Percentiles rank a stretch among this genome's conserved stretches.
Evolutionary conservation across 306 rosid genomes (phyloP).

Genomic region (Citrullus amarus): DNA sequence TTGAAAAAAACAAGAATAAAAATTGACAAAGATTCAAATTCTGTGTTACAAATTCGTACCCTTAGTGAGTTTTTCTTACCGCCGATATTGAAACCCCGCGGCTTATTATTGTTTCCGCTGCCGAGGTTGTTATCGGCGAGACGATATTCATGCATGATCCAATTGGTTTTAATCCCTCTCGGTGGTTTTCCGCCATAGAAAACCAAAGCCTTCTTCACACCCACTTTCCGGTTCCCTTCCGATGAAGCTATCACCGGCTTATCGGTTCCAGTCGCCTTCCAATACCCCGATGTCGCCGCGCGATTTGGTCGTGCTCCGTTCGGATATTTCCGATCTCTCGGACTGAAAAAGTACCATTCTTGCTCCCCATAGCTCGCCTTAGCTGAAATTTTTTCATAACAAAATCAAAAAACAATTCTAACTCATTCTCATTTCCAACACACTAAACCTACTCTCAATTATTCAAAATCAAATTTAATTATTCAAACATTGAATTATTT

Average conservation of each 20-base stretch:
- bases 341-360: slow-evolving; percentile 95
- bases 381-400: slow-evolving; percentile 22
- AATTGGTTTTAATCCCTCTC: slow-evolving; percentile 75
- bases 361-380: slow-evolving; percentile 92
- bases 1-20: neutral
- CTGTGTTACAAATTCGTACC: slow-evolving; percentile 25
- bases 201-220: slow-evolving; percentile 88
- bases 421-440: no score
- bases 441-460: no score
- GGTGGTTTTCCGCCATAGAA: slow-evolving; percentile 96
- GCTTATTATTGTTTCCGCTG: slow-evolving; percentile 29
- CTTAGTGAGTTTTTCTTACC: slow-evolving; percentile 87
- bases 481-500: no score
- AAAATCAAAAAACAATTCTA: neutral
- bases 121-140: slow-evolving; percentile 38
- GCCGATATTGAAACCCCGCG: slow-evolving; percentile 60
- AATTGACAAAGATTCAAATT: neutral
- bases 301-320: slow-evolving; percentile 92
- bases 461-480: no score
- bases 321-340: slow-evolving; percentile 90
- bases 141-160: slow-evolving; percentile 98
- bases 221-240: slow-evolving; percentile 55
- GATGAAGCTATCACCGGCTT: slow-evolving; percentile 59
- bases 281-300: slow-evolving; percentile 88
- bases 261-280: slow-evolving; percentile 97